Evolutionary conservation across 768 basidiomycete genomes (phyloP).

Genomic region (Suillus subluteus): DNA sequence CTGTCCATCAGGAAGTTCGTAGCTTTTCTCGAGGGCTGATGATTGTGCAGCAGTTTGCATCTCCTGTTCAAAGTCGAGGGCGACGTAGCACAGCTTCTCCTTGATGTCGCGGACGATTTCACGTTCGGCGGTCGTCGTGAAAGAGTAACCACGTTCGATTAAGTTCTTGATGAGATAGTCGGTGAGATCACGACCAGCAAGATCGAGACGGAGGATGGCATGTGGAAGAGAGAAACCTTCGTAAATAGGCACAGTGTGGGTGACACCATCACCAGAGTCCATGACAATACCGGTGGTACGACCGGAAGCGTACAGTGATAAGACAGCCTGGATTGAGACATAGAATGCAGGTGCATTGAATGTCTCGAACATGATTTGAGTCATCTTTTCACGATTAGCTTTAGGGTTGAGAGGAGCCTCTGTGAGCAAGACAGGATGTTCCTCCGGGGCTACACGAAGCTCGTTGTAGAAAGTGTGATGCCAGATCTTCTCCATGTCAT

Average conservation of each 20-base stretch:
- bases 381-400: constrained; percentile 75
- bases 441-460: constrained; percentile 76
- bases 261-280: constrained; percentile 96
- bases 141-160: constrained; percentile 90
- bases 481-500: constrained; percentile 99
- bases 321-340: constrained; percentile 73
- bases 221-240: constrained; percentile 93
- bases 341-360: constrained; percentile 79
- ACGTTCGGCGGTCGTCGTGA: constrained; percentile 91
- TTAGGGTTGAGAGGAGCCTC: constrained; percentile 78
- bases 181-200: constrained; percentile 92
- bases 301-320: constrained; percentile 88
- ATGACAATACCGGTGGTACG: constrained; percentile 94
- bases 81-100: constrained; percentile 91
- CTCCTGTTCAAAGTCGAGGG: constrained; percentile 93
- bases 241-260: constrained; percentile 96
- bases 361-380: constrained; percentile 81
- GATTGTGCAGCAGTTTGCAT: constrained; percentile 89
- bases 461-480: constrained; percentile 95
- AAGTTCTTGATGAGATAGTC: constrained; percentile 82
- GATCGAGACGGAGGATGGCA: constrained; percentile 90
- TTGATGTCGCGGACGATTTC: constrained; percentile 98
- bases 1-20: constrained; percentile 91
- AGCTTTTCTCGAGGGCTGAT: constrained; percentile 89
- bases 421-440: constrained; percentile 73